Percentiles rank a stretch among this genome's conserved stretches.
Conservation (phyloP, 1,139 yeast species). For the Petasospora rhodanensis region DNA sequence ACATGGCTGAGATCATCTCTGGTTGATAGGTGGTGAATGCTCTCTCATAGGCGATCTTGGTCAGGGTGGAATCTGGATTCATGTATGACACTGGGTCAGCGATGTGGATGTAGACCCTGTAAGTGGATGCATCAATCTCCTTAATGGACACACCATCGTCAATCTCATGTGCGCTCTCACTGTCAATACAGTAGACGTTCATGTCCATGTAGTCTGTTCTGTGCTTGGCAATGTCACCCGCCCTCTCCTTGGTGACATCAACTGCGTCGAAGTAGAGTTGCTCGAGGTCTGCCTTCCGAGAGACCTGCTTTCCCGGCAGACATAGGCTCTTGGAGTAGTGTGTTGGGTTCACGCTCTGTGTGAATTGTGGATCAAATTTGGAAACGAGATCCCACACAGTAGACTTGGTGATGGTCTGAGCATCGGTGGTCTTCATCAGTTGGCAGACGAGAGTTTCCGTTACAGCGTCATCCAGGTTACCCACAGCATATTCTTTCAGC, state of each 20-base stretch:
- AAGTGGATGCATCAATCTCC: slow-evolving; percentile 30
- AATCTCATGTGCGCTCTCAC: slow-evolving; percentile 77
- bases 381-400: slow-evolving; percentile 42
- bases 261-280: slow-evolving; percentile 39
- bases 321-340: slow-evolving; percentile 41
- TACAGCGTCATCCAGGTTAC: slow-evolving; percentile 41
- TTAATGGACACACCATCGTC: slow-evolving; percentile 86
- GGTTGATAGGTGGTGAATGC: slow-evolving; percentile 75
- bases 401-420: slow-evolving; percentile 28
- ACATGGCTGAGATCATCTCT: slow-evolving; percentile 61
- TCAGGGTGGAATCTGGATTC: slow-evolving; percentile 41
- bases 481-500: slow-evolving; percentile 46
- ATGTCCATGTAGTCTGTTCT: slow-evolving; percentile 38
- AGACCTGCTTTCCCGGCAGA: slow-evolving; percentile 38
- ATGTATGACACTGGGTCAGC: slow-evolving; percentile 83
- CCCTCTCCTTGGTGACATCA: slow-evolving; percentile 11
- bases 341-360: slow-evolving; percentile 42
- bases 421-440: slow-evolving; percentile 19
- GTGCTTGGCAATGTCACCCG: slow-evolving; percentile 30
- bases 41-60: slow-evolving; percentile 55
- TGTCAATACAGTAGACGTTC: slow-evolving; percentile 82
- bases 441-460: slow-evolving; percentile 36
- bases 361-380: slow-evolving; percentile 26
- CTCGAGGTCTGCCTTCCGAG: slow-evolving; percentile 37
- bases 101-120: slow-evolving; percentile 62